These are phyloP conservation scores for Cladophialophora carrionii DNA, from an alignment of 2,329 filamentous ascomycete species.

Conservation along the genomic window DNA sequence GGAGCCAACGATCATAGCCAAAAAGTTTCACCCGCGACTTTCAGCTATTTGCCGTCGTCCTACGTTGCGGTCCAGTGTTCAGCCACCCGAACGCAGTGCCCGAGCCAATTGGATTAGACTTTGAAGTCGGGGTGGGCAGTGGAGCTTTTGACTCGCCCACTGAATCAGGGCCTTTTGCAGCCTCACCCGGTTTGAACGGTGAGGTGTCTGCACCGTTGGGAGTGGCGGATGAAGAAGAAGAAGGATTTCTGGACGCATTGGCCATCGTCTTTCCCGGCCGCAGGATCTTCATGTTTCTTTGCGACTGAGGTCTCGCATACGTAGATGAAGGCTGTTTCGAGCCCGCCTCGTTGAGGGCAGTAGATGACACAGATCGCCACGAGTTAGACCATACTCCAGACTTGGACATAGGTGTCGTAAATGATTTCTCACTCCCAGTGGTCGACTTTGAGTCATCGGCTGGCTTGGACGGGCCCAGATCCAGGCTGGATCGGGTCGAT, in stretches of 20 bases:
- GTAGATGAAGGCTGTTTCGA: conserved; percentile 29
- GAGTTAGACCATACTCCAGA: conserved; percentile 38
- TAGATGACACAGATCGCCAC: conserved; percentile 34
- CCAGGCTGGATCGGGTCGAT: conserved; percentile 30
- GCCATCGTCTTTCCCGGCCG: conserved; percentile 69
- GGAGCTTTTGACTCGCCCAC: conserved; percentile 21
- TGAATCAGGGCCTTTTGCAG: conserved; percentile 17
- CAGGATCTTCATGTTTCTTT: conserved; percentile 85
- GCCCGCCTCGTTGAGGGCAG: conserved; percentile 22
- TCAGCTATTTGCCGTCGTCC: conserved; percentile 34
- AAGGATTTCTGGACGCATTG: conserved; percentile 48
- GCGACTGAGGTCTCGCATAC: conserved; percentile 34
- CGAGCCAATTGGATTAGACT: conserved; percentile 83
- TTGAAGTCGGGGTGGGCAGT: conserved; percentile 41
- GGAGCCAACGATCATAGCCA: background rate
- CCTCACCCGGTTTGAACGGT: conserved; percentile 18
- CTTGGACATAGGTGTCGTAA: conserved; percentile 36
- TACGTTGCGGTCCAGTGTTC: conserved; percentile 53
- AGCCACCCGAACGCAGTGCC: conserved; percentile 95
- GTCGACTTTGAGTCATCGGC: conserved; percentile 40
- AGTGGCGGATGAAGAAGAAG: conserved; percentile 39
- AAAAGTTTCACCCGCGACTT: background rate
- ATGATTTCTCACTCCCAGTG: conserved; percentile 41
- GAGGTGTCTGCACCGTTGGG: conserved; percentile 32
- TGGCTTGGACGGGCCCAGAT: conserved; percentile 22